phyloP scores from a whole-genome alignment of 768 basidiomycete species.

The Galerina sulciceps region DNA sequence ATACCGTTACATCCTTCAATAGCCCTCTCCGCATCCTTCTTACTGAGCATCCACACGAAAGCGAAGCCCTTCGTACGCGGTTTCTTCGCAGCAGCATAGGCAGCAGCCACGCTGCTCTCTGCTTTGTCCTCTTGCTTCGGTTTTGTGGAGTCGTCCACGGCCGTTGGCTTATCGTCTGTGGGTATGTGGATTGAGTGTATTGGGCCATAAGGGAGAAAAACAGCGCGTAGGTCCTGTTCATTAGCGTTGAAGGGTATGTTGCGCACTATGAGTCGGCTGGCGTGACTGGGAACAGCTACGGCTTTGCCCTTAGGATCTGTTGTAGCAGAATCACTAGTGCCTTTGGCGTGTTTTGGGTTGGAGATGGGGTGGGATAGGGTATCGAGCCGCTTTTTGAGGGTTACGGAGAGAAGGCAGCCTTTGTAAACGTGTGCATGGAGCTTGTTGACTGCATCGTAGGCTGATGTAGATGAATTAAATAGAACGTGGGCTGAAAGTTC shows the following conservation, averaged over 20 bases:
- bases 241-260: slow-evolving; percentile 87
- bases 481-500: slow-evolving; percentile 63
- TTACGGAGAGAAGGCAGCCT: slow-evolving; percentile 82
- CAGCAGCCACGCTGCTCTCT: slow-evolving; percentile 20
- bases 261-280: slow-evolving; percentile 85
- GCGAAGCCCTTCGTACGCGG: slow-evolving; percentile 79
- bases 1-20: slow-evolving; percentile 82
- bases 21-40: slow-evolving; percentile 83
- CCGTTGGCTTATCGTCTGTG: slow-evolving; percentile 33
- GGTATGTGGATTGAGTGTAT: slow-evolving; percentile 88
- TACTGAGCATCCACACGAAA: slow-evolving; percentile 92
- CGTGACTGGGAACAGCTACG: slow-evolving; percentile 61
- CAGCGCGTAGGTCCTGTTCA: slow-evolving; percentile 81
- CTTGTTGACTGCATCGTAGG: slow-evolving; percentile 73
- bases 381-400: slow-evolving; percentile 86
- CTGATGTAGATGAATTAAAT: slow-evolving; percentile 69
- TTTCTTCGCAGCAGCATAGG: slow-evolving; percentile 23
- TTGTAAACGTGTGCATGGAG: slow-evolving; percentile 95
- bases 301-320: slow-evolving; percentile 38
- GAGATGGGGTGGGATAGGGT: slow-evolving; percentile 53
- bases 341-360: slow-evolving; percentile 21
- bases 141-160: slow-evolving; percentile 30
- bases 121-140: slow-evolving; percentile 30
- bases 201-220: slow-evolving; percentile 88
- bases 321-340: slow-evolving; percentile 23